Evolutionary conservation across 2,329 filamentous ascomycete species (phyloP).

Genomic region (Akanthomyces lecanii): DNA sequence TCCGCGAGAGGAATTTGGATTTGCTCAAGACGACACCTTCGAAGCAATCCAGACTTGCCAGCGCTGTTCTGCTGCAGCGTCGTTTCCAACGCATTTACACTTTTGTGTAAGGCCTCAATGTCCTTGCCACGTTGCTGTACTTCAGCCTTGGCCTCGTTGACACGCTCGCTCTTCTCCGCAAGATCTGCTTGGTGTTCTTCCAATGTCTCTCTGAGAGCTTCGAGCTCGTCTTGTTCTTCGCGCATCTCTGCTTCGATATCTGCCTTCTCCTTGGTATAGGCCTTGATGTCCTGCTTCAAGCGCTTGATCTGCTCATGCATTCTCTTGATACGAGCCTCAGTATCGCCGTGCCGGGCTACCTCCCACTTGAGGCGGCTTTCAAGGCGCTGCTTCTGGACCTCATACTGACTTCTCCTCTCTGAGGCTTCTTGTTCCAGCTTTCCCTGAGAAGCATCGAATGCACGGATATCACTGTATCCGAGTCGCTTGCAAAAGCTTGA

Average conservation of each 20-base stretch:
- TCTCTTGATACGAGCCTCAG: constrained; percentile 62
- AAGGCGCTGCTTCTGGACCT: constrained; percentile 74
- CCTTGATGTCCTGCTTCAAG: constrained; percentile 64
- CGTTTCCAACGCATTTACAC: constrained; percentile 78
- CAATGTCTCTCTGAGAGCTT: constrained; percentile 67
- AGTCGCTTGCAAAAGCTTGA: constrained; percentile 78
- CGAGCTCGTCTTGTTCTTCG: constrained; percentile 69
- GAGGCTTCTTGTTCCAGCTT: constrained; percentile 85
- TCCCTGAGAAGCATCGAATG: constrained; percentile 91
- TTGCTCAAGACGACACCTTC: constrained; percentile 90
- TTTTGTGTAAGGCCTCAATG: constrained; percentile 69
- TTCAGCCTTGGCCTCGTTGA: constrained; percentile 73
- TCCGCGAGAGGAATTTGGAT: constrained; percentile 75
- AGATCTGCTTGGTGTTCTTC: constrained; percentile 65
- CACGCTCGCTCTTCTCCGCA: constrained; percentile 65
- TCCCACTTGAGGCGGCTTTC: constrained; percentile 59
- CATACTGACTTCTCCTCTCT: constrained; percentile 82
- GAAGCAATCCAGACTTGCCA: constrained; percentile 76
- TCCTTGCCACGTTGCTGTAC: constrained; percentile 80
- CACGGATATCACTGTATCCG: constrained; percentile 83
- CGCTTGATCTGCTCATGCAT: constrained; percentile 64
- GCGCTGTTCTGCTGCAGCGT: constrained; percentile 82
- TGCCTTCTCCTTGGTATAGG: constrained; percentile 68
- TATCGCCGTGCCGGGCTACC: constrained; percentile 48
- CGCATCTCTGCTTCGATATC: constrained; percentile 70